phyloP scores from a whole-genome alignment of 73 alveolate genomes.

The Paramecium biaurelia region DNA sequence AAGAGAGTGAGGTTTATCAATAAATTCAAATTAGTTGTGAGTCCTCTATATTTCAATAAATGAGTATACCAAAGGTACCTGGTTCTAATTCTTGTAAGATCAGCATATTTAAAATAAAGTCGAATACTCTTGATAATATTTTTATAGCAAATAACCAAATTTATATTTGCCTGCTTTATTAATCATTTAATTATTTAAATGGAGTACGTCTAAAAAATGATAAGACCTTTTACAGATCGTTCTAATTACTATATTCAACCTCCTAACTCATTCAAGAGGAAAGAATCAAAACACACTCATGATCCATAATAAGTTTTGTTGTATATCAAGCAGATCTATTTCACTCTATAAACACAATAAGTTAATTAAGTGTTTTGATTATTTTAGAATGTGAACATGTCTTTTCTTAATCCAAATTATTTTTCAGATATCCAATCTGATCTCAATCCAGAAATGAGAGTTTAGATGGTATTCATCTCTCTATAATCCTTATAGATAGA shows the following conservation, averaged over 20 bases:
- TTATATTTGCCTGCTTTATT: neutral
- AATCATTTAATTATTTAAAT: neutral
- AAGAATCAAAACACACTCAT: neutral
- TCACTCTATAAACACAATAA: neutral
- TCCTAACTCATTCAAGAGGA: neutral
- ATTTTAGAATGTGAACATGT: slow-evolving; percentile 25
- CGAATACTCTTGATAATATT: neutral
- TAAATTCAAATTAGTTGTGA: neutral
- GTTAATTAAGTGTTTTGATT: neutral
- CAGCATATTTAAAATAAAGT: too few relatives aligned
- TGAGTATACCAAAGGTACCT: neutral
- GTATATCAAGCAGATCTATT: neutral
- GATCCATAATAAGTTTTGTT: slow-evolving; percentile 4
- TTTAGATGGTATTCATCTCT: neutral
- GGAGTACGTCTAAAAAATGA: neutral
- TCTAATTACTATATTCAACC: neutral
- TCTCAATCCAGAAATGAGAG: slow-evolving; percentile 10
- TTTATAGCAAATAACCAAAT: neutral
- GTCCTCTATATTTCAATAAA: neutral
- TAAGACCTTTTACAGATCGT: neutral
- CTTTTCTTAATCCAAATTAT: neutral
- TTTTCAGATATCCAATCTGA: neutral
- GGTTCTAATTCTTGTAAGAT: neutral
- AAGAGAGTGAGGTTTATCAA: neutral
- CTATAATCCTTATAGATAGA: neutral